These are phyloP conservation scores for Rosa hybrid DNA, from an alignment of 331 rosid genomes.

Conservation along the genomic window DNA sequence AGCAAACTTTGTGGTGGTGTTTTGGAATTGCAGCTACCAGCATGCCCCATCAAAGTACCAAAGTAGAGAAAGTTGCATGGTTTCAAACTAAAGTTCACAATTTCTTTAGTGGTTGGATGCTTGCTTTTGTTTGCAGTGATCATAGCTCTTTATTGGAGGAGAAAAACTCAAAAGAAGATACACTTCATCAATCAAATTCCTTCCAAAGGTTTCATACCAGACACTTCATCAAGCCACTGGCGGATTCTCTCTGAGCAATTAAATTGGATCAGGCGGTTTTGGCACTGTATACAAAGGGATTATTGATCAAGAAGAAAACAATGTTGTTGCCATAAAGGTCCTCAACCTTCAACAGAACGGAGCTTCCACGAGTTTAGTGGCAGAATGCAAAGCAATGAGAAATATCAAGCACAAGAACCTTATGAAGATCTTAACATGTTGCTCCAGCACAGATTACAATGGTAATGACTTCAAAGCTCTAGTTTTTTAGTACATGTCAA, in stretches of 20 bases:
- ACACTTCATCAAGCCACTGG: constrained; percentile 28
- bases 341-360: constrained; percentile 39
- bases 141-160: constrained; percentile 21
- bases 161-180: neutral
- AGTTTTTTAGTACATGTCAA: neutral
- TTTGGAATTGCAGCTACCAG: constrained; percentile 19
- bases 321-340: constrained; percentile 42
- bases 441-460: neutral
- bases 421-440: neutral
- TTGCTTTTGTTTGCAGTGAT: neutral
- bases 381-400: neutral
- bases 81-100: constrained; percentile 7
- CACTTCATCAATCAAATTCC: neutral
- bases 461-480: neutral
- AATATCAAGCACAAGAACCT: neutral
- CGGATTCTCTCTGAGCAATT: constrained; percentile 31
- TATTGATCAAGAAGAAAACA: constrained; percentile 4
- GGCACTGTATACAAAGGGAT: constrained; percentile 31
- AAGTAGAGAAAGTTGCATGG: neutral
- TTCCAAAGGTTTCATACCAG: constrained; percentile 28
- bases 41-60: constrained; percentile 18
- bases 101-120: neutral
- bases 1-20: constrained; percentile 33
- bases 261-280: constrained; percentile 33
- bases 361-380: constrained; percentile 46